Base-by-base conservation (phyloP, 164 flowering plant species). In the Chloranthus sessilifolius region DNA sequence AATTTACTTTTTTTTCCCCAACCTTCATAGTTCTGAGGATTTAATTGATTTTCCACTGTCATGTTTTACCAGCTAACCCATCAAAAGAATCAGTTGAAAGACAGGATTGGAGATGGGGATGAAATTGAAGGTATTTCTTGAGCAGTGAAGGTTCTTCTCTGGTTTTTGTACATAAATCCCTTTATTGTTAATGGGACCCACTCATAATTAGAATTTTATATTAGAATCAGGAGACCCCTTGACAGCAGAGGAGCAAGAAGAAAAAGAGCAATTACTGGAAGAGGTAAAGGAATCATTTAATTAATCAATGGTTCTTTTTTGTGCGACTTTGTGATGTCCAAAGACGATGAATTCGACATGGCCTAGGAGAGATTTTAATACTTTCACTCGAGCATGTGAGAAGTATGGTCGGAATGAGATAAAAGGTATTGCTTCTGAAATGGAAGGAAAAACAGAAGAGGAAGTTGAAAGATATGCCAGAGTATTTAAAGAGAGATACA, bases 341-440 rank as follows among this genome's bases (percentile, higher is more conserved):
- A n/a, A n/a, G n/a, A n/a, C n/a, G n/a, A n/a, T n/a, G n/a, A n/a
- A n/a, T n/a, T n/a, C n/a, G n/a, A n/a, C 94, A 3, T 94, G 99
- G 99, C 80, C 95, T 44, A 71, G 95, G 68, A 89, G 83, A 72
- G 99, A 94, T 62, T 94, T 89, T 65, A 94, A 87, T 70, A 74
- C 88, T 49, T 94, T 94, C 67, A 83, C 87, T 28, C 75, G 99
- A 63, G 99, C 99, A 30, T 94, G 99, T 71, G 99, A 94, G 71
- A 94, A 90, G 60, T 94, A 87, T 69, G 99, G 97, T 12, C 76
- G 99, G 19, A 80, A 74, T 72, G 97, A 89, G 58, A 74, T 89
- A 23, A 80, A 71, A 50, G 68, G 80, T 56, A 87, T 94, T 71
- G 87, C 95, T 54, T 65, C 81, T 50, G 99, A 94, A 71, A 83